phyloP scores from a whole-genome alignment of 495 filamentous ascomycete genomes.

The Cryomyces minteri region DNA sequence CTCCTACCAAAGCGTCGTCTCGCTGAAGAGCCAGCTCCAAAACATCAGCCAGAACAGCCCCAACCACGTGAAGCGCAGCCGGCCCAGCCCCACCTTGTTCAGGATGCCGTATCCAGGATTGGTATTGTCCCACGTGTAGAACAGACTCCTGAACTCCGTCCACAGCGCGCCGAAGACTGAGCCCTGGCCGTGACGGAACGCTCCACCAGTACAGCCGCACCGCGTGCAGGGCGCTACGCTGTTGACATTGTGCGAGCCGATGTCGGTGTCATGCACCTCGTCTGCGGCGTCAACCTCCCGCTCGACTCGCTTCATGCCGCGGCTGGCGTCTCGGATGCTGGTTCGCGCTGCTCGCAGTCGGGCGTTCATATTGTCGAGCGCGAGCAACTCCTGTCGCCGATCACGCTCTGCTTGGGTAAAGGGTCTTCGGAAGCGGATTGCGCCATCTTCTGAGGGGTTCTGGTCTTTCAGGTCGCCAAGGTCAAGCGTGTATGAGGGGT shows the following conservation, averaged over 20 bases:
- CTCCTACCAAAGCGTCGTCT: conserved; percentile 5
- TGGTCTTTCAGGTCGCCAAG: neutral
- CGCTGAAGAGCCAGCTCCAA: conserved; percentile 2
- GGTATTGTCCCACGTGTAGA: conserved; percentile 1
- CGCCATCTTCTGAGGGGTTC: neutral
- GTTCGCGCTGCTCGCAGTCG: conserved; percentile 16
- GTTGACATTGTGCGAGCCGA: neutral
- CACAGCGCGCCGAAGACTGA: conserved; percentile 1
- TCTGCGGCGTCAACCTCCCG: conserved; percentile 11
- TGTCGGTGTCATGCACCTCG: neutral
- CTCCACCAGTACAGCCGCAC: conserved; percentile 5
- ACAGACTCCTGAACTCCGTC: conserved; percentile 4
- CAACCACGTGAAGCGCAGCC: conserved; percentile 8
- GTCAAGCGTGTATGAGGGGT: neutral
- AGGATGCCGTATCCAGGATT: no score
- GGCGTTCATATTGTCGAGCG: conserved; percentile 19
- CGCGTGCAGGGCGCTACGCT: conserved; percentile 1
- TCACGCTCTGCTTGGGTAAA: conserved; percentile 14
- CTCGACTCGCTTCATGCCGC: conserved; percentile 18
- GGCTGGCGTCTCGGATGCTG: conserved; percentile 18
- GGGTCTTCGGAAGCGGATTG: neutral
- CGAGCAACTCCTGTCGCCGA: conserved; percentile 14
- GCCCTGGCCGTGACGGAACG: neutral
- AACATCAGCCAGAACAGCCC: neutral
- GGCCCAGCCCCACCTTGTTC: neutral